Evolutionary conservation across 352 stramenopile species (phyloP).

Genomic region (Blastocystis sp.): DNA sequence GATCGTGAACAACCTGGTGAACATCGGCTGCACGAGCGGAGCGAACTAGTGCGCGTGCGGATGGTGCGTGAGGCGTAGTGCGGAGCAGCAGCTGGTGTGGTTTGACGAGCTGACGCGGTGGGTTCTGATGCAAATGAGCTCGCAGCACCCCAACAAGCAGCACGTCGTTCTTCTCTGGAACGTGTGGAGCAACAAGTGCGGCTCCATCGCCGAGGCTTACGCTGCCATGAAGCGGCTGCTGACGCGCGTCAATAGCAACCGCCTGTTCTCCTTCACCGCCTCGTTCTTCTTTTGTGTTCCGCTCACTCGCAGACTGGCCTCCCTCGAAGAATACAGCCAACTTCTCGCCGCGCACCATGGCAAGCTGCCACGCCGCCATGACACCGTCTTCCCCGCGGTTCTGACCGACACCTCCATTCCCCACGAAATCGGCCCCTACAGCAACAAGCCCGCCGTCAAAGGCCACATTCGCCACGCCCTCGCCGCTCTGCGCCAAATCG

Average conservation of each 20-base stretch:
- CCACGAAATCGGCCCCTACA: constrained; percentile 5
- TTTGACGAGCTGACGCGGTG: not conserved
- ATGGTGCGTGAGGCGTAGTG: not conserved
- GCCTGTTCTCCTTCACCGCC: too few relatives aligned
- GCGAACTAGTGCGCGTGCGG: not conserved
- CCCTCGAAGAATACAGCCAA: not conserved
- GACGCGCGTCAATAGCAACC: too few relatives aligned
- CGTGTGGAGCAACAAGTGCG: not conserved
- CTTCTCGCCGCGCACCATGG: not conserved
- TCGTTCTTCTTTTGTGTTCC: too few relatives aligned
- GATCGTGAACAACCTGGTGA: not conserved
- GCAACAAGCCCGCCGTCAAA: constrained; percentile 20
- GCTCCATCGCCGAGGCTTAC: not conserved
- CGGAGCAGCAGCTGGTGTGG: not conserved
- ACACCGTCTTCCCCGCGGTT: not conserved
- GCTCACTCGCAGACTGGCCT: not conserved
- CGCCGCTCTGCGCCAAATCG: not conserved
- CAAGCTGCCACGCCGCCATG: not conserved
- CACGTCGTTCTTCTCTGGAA: not conserved
- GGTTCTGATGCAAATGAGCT: not conserved
- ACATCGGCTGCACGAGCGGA: not conserved
- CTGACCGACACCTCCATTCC: not conserved
- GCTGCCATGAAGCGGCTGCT: not conserved
- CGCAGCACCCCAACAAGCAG: not conserved
- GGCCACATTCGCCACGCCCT: not conserved